These are phyloP conservation scores for Alternaria viburni DNA, from an alignment of 2,329 filamentous ascomycete species.

Conservation along the genomic window DNA sequence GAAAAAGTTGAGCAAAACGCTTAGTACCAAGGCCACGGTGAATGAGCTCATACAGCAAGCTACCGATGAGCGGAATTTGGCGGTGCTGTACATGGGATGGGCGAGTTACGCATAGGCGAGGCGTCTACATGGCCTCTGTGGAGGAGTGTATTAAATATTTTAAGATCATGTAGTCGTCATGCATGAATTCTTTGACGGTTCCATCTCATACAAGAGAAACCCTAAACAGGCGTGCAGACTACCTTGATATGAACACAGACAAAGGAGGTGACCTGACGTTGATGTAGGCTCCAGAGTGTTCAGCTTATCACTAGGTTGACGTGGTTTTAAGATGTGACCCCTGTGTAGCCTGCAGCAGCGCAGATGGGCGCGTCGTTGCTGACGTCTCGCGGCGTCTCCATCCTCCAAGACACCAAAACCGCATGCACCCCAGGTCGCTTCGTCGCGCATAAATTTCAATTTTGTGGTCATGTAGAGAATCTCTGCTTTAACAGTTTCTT, in stretches of 20 bases:
- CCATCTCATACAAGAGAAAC: not conserved
- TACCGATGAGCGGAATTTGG: conserved; percentile 89
- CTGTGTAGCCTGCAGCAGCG: too few species aligned
- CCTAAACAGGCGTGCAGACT: not conserved
- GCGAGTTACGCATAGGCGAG: conserved; percentile 39
- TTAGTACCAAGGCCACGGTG: conserved; percentile 94
- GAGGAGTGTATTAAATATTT: not conserved
- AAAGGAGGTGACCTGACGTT: not conserved
- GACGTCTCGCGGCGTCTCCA: not conserved
- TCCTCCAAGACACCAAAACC: rapidly evolving
- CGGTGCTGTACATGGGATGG: conserved; percentile 70
- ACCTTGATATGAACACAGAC: not conserved
- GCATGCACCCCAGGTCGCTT: not conserved
- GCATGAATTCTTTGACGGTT: not conserved
- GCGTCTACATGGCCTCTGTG: not conserved
- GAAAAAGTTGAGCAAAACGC: conserved; percentile 92
- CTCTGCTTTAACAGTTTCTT: rapidly evolving
- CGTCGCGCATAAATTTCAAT: not conserved
- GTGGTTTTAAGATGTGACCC: too few species aligned
- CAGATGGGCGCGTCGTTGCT: too few species aligned
- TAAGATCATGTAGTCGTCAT: not conserved
- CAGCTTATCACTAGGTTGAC: not conserved
- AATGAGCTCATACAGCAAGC: conserved; percentile 97
- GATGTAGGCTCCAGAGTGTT: not conserved
- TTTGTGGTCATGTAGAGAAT: not conserved